Percentiles rank a stretch among this genome's conserved stretches.
These are phyloP conservation scores for Pseudocercospora vitis DNA, from an alignment of 2,329 filamentous ascomycete genomes.

Conservation along the genomic window DNA sequence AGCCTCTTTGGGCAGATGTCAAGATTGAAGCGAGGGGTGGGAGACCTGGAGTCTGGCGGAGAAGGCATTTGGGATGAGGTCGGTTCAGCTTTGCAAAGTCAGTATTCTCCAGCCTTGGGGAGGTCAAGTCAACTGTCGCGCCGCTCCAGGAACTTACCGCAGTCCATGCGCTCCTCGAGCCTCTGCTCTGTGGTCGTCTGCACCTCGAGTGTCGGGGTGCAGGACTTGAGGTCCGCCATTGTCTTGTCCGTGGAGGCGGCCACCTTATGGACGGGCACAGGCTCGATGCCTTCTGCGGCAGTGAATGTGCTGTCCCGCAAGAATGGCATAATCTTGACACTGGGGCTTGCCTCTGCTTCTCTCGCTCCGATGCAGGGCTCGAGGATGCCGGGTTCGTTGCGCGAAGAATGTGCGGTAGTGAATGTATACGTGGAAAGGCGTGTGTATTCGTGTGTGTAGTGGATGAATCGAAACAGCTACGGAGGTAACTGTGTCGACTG, in stretches of 20 bases:
- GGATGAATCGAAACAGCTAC: neutral
- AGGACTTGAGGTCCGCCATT: neutral
- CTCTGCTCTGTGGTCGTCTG: neutral
- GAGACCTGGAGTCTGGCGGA: slow-evolving; percentile 27
- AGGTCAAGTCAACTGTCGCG: neutral
- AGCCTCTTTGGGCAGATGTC: slow-evolving; percentile 38
- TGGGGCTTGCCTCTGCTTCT: neutral
- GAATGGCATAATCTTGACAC: slow-evolving; percentile 2
- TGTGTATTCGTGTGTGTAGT: neutral
- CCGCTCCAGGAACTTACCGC: neutral
- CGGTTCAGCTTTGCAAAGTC: neutral
- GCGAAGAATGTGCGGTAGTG: neutral
- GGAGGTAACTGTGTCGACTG: neutral
- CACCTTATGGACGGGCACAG: neutral
- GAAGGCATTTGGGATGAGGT: slow-evolving; percentile 30
- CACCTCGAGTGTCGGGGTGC: neutral
- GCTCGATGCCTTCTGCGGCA: neutral
- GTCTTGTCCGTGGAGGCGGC: neutral
- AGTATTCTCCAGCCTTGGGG: too few species aligned
- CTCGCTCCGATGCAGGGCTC: neutral
- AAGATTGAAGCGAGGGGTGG: slow-evolving; percentile 26
- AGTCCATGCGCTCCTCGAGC: neutral
- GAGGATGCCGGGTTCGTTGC: neutral
- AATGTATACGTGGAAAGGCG: neutral
- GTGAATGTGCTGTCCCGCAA: neutral